Percentiles rank a stretch among this genome's conserved stretches.
Conservation (phyloP, 805 yeast species). For the Candida ponderosae region DNA sequence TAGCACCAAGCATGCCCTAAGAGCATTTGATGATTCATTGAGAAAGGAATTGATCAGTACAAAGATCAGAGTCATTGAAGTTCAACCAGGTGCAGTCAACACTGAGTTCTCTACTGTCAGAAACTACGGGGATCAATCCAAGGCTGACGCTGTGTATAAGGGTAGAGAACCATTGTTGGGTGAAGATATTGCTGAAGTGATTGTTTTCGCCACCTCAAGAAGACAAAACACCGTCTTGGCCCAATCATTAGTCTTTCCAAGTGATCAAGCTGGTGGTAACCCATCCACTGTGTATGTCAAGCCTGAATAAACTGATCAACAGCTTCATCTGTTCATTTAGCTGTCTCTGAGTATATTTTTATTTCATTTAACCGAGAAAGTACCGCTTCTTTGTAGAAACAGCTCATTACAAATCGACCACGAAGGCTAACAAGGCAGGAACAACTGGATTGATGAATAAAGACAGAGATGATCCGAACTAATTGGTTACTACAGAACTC, state of each 20-base stretch:
- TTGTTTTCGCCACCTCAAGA: slow-evolving; percentile 51
- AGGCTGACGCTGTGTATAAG: slow-evolving; percentile 48
- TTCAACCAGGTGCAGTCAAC: slow-evolving; percentile 66
- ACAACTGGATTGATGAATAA: no score
- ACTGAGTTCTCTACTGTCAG: slow-evolving; percentile 59
- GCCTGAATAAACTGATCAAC: slow-evolving; percentile 39
- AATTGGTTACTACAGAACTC: no score
- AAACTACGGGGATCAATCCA: slow-evolving; percentile 46
- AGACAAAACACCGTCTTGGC: slow-evolving; percentile 54
- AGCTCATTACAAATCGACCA: no score
- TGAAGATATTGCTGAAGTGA: slow-evolving; percentile 53
- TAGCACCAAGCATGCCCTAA: slow-evolving; percentile 66
- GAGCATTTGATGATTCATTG: slow-evolving; percentile 61
- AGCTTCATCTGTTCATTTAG: no score
- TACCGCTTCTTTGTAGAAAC: no score
- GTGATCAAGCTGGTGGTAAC: slow-evolving; percentile 68
- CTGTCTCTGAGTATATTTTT: no score
- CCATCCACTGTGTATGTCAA: slow-evolving; percentile 55
- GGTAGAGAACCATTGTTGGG: slow-evolving; percentile 51
- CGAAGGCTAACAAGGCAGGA: no score
- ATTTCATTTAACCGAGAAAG: no score
- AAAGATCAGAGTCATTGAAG: slow-evolving; percentile 54
- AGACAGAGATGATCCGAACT: no score
- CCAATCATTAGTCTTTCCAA: slow-evolving; percentile 76
- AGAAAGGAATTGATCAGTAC: slow-evolving; percentile 73